Base-by-base conservation (phyloP, 1,139 yeast species). In the Zygoascus sp. region DNA sequence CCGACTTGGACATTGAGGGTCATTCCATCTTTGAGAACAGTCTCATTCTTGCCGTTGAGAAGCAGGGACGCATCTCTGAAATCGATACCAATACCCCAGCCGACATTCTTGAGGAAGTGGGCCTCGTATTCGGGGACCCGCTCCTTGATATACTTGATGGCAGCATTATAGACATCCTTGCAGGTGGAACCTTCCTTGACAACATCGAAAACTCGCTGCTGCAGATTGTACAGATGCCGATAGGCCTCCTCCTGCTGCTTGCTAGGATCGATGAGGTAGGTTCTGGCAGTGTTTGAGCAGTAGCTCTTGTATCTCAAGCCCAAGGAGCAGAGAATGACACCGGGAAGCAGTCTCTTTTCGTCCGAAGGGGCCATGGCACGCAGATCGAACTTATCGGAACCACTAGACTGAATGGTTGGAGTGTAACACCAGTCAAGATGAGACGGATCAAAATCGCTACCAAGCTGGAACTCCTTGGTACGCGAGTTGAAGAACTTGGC, bases 401-500 rank as follows among this genome's bases (percentile, higher is more conserved):
- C 89, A 46, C 95, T 95, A 58, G 95, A 83, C 67, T 90, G 96
- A 50, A 92, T 76, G 49, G 88, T 85, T 25, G 98, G 97, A 42
- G 89, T 80, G 65, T 88, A 89, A 58, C 96, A 86, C 97, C 97
- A 92, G 65, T 92, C 97, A 32, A 92, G 69, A 53, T 81, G 79
- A 52, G 80, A 81, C 2, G 84, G 73, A 59, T 88, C 96, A 57
- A 88, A 84, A 48, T 80, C 90, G 40, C 77, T 62, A 8, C 81
- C 75, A 8, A 79, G 65, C 58, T 83, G 84, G 56, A 75, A 67
- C 41, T 73, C 72, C 52, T 71, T 75, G 56, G 70, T 58, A 38
- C 62, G 67, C 11, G 41, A n/a, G 20, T 25, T 35, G 65, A 83
- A 79, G 73, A 88, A 85, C 59, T 78, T 81, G 50, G 75, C 74